Evolutionary conservation across 441 rosid species (phyloP).

Genomic region (Pelargonium fulgidum): DNA sequence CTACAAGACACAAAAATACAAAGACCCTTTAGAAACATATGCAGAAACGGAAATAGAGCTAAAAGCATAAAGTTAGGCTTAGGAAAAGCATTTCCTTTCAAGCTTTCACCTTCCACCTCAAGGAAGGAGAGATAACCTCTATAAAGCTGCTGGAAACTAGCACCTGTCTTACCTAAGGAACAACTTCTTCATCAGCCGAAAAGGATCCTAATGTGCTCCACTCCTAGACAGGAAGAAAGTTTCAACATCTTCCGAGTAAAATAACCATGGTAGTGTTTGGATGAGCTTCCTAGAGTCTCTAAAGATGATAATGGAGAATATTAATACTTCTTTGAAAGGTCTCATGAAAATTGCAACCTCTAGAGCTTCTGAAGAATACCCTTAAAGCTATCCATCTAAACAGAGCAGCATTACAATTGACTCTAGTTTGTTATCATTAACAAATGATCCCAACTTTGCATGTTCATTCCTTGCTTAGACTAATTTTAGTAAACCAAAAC

Average conservation of each 20-base stretch:
- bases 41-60: background rate
- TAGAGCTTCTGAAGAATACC: background rate
- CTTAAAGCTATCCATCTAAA: background rate
- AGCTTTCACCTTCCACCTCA: background rate
- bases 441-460: background rate
- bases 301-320: background rate
- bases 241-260: background rate
- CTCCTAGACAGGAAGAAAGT: background rate
- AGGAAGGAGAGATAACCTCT: background rate
- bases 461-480: conserved; percentile 1
- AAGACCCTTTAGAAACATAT: background rate
- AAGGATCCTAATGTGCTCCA: background rate
- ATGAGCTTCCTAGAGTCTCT: background rate
- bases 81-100: background rate
- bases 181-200: background rate
- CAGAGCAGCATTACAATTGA: background rate
- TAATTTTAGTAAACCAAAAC: background rate
- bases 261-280: background rate
- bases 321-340: background rate
- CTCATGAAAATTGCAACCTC: background rate
- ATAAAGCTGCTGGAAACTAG: background rate
- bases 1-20: background rate
- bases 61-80: background rate
- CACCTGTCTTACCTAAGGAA: background rate
- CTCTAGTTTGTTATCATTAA: background rate